phyloP scores from a whole-genome alignment of 768 basidiomycete genomes.

The Trametes coccinea region DNA sequence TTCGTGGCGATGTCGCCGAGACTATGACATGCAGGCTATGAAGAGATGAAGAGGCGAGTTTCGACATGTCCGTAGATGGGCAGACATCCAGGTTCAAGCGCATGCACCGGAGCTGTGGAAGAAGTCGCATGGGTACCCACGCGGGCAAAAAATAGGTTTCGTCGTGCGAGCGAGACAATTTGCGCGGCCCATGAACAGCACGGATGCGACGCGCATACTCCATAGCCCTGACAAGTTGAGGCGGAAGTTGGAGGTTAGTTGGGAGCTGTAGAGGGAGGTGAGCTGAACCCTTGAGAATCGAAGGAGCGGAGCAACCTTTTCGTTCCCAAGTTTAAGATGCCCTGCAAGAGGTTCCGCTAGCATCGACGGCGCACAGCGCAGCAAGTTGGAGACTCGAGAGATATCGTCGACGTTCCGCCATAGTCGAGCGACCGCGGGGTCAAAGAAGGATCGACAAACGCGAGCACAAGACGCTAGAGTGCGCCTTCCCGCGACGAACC shows the following conservation, averaged over 20 bases:
- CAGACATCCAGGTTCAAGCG: conserved; percentile 5
- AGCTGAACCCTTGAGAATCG: not conserved
- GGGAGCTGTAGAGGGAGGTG: not conserved
- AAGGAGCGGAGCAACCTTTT: not conserved
- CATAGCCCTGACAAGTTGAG: not conserved
- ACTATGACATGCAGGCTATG: conserved; percentile 13
- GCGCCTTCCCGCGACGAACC: not conserved
- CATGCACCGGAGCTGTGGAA: conserved; percentile 4
- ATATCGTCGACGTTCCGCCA: conserved; percentile 15
- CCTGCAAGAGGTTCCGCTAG: not conserved
- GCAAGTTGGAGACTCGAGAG: not conserved
- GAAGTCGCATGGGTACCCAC: not conserved
- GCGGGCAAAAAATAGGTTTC: not conserved
- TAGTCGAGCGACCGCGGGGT: conserved; percentile 10
- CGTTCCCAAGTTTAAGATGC: not conserved
- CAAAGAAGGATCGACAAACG: conserved; percentile 12
- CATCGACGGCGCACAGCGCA: not conserved
- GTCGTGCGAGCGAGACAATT: not conserved
- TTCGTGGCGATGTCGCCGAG: not conserved
- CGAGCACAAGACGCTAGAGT: conserved; percentile 13
- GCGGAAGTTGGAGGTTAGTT: not conserved
- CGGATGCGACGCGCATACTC: conserved; percentile 11
- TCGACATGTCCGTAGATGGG: not conserved
- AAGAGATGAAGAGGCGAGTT: conserved; percentile 2
- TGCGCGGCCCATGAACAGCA: conserved; percentile 1